Base-by-base conservation (phyloP, 768 basidiomycete species). In the Galerina sulciceps region DNA sequence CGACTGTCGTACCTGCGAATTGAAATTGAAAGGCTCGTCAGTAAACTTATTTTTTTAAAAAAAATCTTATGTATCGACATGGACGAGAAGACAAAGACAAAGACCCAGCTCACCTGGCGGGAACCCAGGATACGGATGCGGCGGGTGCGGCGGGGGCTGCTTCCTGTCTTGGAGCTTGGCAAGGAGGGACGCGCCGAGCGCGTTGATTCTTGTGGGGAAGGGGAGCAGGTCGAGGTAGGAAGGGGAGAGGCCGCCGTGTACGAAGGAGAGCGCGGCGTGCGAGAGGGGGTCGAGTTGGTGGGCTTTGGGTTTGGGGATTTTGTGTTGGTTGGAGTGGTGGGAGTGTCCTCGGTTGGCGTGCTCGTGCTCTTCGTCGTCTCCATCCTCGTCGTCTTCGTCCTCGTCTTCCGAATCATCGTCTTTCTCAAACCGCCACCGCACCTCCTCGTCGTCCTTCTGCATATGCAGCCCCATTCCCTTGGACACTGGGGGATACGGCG, bases 171-270 rank as follows among this genome's bases (percentile, higher is more conserved):
- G 89, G 38, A 95, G 77, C 70, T 88, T 93, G 49, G 65, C 66
- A 20, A 99, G 76, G 31, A 99, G 79, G 0, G 86, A 84, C 5
- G 76, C 72, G 1, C 89, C 88, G 36, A 99, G 68, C 4, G 79
- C 77, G 69, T 99, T 99, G 64, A 98, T 94, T 23, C 79, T 78
- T 17, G 86, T 80, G 6, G 96, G 93, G 74, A 94, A 97, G 0
- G 96, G 95, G 6, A 83, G 77, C 4, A 96, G 79, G 60, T 86
- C 79, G 6, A 81, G 78, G 64, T 93, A 96, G 1, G 85, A 81
- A 6, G 93, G 89, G 3, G 90, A 85, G 40, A 98, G 79, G 0
- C 96, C 96, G 17, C 96, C 96, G 60, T 99, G 97, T 2, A 96
- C 91, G 72, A 98, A 98, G 1, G 94, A 93, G 26, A 95, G 75